Conservation (phyloP, 108 stramenopile species). For the Cyclotella cryptica region DNA sequence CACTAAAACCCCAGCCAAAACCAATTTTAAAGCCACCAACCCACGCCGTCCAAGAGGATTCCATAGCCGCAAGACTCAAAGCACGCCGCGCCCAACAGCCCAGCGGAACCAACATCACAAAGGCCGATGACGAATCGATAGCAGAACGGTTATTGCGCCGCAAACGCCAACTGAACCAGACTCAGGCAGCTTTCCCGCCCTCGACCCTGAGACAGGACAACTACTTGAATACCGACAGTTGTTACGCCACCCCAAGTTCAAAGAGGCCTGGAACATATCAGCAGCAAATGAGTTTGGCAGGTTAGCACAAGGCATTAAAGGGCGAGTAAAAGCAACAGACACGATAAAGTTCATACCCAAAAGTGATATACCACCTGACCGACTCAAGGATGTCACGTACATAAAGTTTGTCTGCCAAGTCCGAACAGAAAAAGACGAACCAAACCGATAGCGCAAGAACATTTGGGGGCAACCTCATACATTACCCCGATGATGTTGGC, state of each 20-base stretch:
- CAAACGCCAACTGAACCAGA: background rate
- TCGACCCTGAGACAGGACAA: constrained; percentile 21
- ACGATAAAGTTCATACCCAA: constrained; percentile 46
- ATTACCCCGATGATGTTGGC: constrained; percentile 26
- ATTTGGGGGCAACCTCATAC: constrained; percentile 37
- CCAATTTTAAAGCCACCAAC: constrained; percentile 10
- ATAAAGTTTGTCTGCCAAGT: constrained; percentile 10
- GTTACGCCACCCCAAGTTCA: constrained; percentile 4
- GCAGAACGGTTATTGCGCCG: constrained; percentile 7
- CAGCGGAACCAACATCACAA: background rate
- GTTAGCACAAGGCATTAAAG: constrained; percentile 5
- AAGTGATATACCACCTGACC: constrained; percentile 28
- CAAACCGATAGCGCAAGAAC: background rate
- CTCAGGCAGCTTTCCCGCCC: background rate
- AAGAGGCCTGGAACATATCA: constrained; percentile 10
- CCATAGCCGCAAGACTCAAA: constrained; percentile 9
- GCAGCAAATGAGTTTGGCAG: constrained; percentile 1
- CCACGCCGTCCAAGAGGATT: background rate
- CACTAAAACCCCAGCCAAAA: background rate
- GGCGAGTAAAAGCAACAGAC: constrained; percentile 23
- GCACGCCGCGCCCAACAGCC: background rate
- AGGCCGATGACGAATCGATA: constrained; percentile 1
- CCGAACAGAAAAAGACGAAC: background rate
- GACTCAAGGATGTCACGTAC: constrained; percentile 26
- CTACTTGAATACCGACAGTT: constrained; percentile 20